Base-by-base conservation (phyloP, 2,329 filamentous ascomycete genomes). In the Pseudopithomyces chartarum region DNA sequence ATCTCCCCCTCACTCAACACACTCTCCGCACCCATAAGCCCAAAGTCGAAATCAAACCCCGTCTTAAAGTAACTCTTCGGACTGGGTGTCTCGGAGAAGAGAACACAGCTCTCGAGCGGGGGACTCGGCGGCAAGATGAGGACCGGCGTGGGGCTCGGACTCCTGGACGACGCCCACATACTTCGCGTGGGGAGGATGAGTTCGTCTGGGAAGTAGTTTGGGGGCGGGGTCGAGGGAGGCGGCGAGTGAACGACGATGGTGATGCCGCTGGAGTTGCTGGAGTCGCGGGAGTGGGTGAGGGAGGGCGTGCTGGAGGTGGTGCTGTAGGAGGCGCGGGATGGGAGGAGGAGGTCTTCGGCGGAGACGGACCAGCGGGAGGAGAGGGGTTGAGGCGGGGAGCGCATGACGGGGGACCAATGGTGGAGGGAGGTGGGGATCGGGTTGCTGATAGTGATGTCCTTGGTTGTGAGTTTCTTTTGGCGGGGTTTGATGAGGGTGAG, bases 221-320 rank as follows among this genome's bases (percentile, higher is more conserved):
- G 53, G n/a, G 53, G 53, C 2, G 51, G 51, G 12, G 43, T 57
- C 13, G 50, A 34, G 13, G 45, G 19, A 6, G 55, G 53, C 26
- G 60, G 60, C 10, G 55, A 49, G 36, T 55, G 53, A n/a, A 55
- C 38, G 38, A 50, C 45, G 29, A 55, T 49, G 26, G 26, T 50
- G 15, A 46, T 40, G 40, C 42, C 38, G 44, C 36, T 26, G 39
- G 53, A n/a, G 29, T 52, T 22, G 26, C 44, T 50, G 36, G 39
- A 51, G 43, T 52, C 49, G 17, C 47, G 51, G 20, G 45, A 34
- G 23, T 44, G 52, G 15, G 17, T 42, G 42, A 36, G 43, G 42
- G 4, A 39, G 39, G 33, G 40, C 13, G 47, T 32, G 39, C 23
- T 45, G 20, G 54, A 39, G 7, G 8, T 4, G 26, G 26, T 5